phyloP scores from a whole-genome alignment of 441 rosid species.

The Melianthus villosus region DNA sequence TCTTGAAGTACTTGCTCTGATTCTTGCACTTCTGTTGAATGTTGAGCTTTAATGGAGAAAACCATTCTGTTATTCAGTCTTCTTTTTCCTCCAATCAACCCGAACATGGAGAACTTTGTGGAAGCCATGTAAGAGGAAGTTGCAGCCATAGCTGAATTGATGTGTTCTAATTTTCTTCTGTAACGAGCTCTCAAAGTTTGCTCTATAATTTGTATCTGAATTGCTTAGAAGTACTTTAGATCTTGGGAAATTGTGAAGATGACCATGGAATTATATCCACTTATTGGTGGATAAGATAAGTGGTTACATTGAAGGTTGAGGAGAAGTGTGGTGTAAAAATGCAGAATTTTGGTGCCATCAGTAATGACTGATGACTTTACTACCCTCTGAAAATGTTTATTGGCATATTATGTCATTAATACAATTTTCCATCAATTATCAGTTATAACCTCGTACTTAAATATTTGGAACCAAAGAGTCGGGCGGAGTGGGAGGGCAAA shows the following conservation, averaged over 20 bases:
- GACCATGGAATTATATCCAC: conserved; percentile 16
- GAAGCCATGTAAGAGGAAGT: conserved; percentile 33
- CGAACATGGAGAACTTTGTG: conserved; percentile 26
- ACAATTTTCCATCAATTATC: no score
- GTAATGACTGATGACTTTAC: no score
- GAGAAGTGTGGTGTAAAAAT: no score
- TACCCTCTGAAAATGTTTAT: no score
- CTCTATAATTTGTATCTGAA: not conserved
- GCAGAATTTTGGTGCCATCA: no score
- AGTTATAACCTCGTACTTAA: no score
- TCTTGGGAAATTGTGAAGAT: not conserved
- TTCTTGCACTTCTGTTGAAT: conserved; percentile 31
- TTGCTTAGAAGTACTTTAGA: not conserved
- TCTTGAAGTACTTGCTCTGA: conserved; percentile 14
- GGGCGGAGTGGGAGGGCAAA: no score
- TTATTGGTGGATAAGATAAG: conserved; percentile 31
- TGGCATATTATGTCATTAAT: no score
- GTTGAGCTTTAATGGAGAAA: conserved; percentile 25
- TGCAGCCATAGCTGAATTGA: conserved; percentile 25
- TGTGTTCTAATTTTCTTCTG: not conserved
- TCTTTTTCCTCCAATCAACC: conserved; percentile 16
- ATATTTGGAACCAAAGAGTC: no score
- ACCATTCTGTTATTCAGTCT: conserved; percentile 10
- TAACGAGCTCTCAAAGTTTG: no score
- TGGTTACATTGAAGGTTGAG: no score